Conservation (phyloP, 768 basidiomycete genomes). For the Dentipellis sp. region DNA sequence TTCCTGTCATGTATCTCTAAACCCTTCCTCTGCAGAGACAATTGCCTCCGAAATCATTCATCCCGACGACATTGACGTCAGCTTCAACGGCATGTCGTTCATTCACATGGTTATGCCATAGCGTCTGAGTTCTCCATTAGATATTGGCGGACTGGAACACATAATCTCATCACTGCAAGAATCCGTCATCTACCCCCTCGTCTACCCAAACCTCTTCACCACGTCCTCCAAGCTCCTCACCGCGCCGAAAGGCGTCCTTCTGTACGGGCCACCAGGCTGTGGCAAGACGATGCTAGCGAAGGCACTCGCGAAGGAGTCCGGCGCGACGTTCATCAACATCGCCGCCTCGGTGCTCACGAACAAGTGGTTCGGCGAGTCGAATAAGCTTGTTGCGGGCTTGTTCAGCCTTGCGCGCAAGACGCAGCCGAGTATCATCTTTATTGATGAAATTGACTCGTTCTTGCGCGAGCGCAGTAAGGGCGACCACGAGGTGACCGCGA, state of each 20-base stretch:
- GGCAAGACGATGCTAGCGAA: constrained; percentile 99
- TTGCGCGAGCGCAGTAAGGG: constrained; percentile 77
- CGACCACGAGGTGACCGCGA: constrained; percentile 96
- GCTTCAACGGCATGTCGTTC: constrained; percentile 52
- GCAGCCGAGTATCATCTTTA: constrained; percentile 95
- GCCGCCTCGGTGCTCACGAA: constrained; percentile 65
- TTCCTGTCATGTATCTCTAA: not conserved
- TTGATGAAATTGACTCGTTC: constrained; percentile 97
- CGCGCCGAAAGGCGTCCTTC: constrained; percentile 91
- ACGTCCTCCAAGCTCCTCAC: constrained; percentile 73
- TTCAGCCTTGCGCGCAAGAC: constrained; percentile 92
- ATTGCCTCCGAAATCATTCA: constrained; percentile 92
- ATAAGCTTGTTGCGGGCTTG: constrained; percentile 90
- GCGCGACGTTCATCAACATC: constrained; percentile 93
- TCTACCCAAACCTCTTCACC: constrained; percentile 82
- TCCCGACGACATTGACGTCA: constrained; percentile 76
- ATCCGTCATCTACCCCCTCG: constrained; percentile 90
- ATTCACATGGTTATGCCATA: not conserved
- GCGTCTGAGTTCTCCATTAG: constrained; percentile 24
- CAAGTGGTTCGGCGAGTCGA: constrained; percentile 86
- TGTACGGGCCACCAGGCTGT: constrained; percentile 96
- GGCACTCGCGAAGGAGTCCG: constrained; percentile 93
- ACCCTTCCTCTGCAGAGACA: constrained; percentile 38
- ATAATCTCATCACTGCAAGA: constrained; percentile 88
- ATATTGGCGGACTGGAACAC: constrained; percentile 89